Percentiles rank a stretch among this genome's conserved stretches.
Evolutionary conservation across 2,329 filamentous ascomycete species (phyloP).

Genomic region (Diaporthe sp.): DNA sequence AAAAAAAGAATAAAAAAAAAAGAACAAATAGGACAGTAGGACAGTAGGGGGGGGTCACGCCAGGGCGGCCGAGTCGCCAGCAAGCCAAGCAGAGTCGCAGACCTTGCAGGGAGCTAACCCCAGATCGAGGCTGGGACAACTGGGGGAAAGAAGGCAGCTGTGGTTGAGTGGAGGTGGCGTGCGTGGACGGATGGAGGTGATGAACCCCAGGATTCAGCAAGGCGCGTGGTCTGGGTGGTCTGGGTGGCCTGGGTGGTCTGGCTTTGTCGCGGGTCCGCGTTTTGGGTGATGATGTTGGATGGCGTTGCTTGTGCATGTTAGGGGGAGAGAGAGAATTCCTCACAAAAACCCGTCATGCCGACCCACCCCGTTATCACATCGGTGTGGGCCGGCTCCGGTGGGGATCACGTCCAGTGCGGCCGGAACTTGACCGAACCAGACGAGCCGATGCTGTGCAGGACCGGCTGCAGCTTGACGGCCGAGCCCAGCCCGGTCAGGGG

Average conservation of each 20-base stretch:
- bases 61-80: conserved; percentile 4
- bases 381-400: conserved; percentile 18
- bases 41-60: background rate
- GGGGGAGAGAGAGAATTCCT: conserved; percentile 10
- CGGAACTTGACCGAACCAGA: conserved; percentile 30
- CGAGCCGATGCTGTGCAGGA: background rate
- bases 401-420: background rate
- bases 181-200: background rate
- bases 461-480: background rate
- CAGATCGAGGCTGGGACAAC: conserved; percentile 26
- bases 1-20: background rate
- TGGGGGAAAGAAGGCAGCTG: conserved; percentile 23
- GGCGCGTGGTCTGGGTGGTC: conserved; percentile 29
- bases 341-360: conserved; percentile 28
- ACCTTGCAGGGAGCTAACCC: conserved; percentile 28
- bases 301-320: conserved; percentile 21
- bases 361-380: conserved; percentile 32
- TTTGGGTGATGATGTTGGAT: background rate
- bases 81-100: background rate
- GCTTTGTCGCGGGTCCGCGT: conserved; percentile 20
- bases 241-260: conserved; percentile 25
- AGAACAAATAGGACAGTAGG: background rate
- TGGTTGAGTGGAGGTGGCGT: background rate
- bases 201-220: conserved; percentile 25
- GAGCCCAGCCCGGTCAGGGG: conserved; percentile 8